Evolutionary conservation across 345 rosid species (phyloP).

Genomic region (Corchorus olitorius): DNA sequence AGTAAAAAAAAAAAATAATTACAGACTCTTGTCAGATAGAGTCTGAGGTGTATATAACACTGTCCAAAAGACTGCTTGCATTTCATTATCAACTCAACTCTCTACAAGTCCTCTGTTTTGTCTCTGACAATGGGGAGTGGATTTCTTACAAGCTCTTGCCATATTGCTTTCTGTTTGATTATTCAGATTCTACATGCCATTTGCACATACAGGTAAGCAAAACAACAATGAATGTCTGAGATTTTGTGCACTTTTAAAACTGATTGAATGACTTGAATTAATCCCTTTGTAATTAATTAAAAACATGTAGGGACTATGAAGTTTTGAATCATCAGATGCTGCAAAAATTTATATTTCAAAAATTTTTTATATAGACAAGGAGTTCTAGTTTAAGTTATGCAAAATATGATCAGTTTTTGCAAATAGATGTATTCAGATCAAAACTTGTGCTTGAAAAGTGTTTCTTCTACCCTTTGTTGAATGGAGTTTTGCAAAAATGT

Average conservation of each 20-base stretch:
- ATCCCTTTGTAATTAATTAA: neutral
- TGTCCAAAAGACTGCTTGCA: neutral
- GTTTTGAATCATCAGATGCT: constrained; percentile 66
- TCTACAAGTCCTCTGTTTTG: neutral
- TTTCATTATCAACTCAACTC: no score
- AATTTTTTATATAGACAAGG: no score
- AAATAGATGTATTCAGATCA: no score
- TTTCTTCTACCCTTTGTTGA: no score
- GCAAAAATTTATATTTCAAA: no score
- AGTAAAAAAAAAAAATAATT: neutral
- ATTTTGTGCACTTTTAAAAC: no score
- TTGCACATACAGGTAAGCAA: constrained; percentile 57
- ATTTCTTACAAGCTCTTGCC: neutral
- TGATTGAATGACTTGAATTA: neutral
- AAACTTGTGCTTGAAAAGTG: no score
- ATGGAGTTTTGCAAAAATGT: no score
- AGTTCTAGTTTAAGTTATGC: no score
- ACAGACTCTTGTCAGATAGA: neutral
- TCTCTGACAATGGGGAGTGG: constrained; percentile 15
- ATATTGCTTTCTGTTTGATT: neutral
- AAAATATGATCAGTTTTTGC: no score
- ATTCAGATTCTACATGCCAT: constrained; percentile 47
- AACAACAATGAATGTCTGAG: no score
- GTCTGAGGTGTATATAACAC: neutral
- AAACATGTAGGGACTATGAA: constrained; percentile 65